Conservation (phyloP, 2,329 filamentous ascomycete genomes). For the Phaeomoniella chlamydospora region DNA sequence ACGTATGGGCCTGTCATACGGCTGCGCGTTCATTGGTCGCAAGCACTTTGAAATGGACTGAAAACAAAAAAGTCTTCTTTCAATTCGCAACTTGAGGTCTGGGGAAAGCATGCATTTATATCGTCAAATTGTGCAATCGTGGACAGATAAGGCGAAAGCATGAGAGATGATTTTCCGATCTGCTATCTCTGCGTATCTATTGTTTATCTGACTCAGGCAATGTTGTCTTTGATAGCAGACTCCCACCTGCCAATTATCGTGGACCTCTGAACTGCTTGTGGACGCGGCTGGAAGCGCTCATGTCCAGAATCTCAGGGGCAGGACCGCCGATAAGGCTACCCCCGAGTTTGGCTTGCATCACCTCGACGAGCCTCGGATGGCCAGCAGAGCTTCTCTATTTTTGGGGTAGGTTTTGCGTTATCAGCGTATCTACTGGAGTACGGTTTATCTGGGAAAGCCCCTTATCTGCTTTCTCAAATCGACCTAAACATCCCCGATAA, state of each 20-base stretch:
- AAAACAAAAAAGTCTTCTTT: too few species aligned
- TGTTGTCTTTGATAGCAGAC: neutral
- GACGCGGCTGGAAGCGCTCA: neutral
- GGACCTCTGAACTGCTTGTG: neutral
- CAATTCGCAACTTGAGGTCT: too few species aligned
- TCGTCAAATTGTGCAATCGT: neutral
- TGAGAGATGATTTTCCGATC: neutral
- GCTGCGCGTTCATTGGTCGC: constrained; percentile 1
- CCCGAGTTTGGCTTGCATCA: neutral
- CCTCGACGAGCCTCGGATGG: neutral
- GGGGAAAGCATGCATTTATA: neutral
- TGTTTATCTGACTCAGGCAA: too few species aligned
- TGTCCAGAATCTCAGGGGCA: neutral
- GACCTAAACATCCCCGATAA: too few species aligned
- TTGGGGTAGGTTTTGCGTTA: too few species aligned
- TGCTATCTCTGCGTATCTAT: neutral
- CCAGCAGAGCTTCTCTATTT: too few species aligned
- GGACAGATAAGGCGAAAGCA: neutral
- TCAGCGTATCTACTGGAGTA: too few species aligned
- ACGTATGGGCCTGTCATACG: constrained; percentile 6
- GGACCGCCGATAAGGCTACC: neutral
- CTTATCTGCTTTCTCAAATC: too few species aligned
- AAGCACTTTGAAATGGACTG: constrained; percentile 2
- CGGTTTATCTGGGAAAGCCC: too few species aligned
- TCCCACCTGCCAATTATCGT: neutral